These are phyloP conservation scores for Cryomyces minteri DNA, from an alignment of 495 filamentous ascomycete genomes.

Conservation along the genomic window DNA sequence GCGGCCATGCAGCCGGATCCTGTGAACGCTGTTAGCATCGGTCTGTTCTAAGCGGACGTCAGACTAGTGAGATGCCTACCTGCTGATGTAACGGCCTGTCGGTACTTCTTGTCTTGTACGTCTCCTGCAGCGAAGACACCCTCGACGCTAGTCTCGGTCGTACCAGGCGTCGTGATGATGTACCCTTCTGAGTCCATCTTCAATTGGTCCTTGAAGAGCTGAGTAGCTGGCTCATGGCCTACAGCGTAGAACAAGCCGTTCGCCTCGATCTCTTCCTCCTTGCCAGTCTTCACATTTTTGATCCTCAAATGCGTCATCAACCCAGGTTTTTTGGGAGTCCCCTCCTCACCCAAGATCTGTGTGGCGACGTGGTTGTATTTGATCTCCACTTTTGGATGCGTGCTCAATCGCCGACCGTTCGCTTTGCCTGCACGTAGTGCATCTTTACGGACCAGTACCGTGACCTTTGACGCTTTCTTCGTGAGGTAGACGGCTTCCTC, in stretches of 20 bases:
- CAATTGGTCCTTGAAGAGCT: conserved; percentile 70
- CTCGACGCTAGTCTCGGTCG: conserved; percentile 69
- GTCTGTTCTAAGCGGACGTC: background rate
- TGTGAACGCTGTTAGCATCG: conserved; percentile 25
- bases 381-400: conserved; percentile 77
- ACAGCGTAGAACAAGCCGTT: conserved; percentile 96
- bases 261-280: conserved; percentile 64
- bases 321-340: conserved; percentile 31
- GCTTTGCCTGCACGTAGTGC: conserved; percentile 72
- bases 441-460: conserved; percentile 76
- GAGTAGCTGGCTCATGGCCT: conserved; percentile 87
- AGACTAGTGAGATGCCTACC: conserved; percentile 36
- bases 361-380: conserved; percentile 63
- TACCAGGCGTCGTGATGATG: conserved; percentile 74
- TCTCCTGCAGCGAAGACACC: conserved; percentile 96
- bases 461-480: conserved; percentile 91
- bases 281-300: conserved; percentile 59
- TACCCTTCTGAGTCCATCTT: conserved; percentile 78
- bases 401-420: conserved; percentile 72
- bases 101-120: conserved; percentile 95
- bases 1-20: conserved; percentile 90
- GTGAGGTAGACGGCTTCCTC: conserved; percentile 96
- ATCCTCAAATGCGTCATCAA: conserved; percentile 73
- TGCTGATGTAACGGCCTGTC: conserved; percentile 94
- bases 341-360: conserved; percentile 65